Evolutionary conservation across 768 basidiomycete species (phyloP), one percentile per base, ranked within the genome.

Genomic region (Neoboletus magnificus): DNA sequence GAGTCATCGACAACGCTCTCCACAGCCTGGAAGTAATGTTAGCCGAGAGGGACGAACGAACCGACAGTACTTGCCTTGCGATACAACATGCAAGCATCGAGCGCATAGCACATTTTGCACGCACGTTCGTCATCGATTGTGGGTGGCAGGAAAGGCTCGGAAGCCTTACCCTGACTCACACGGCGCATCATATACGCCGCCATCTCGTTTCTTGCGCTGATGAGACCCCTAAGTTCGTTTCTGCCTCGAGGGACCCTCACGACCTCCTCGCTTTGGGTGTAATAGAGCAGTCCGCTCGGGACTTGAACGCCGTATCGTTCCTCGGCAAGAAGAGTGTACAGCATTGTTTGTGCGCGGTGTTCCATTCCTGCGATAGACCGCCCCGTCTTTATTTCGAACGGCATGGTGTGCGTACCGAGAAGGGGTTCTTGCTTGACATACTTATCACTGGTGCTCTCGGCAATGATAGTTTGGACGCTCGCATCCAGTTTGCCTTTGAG

Each of bases 341-440:
- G 74, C 87, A 98, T 94, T 1, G 97, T 99, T 72, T 99, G 97
- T 0, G 97, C 97, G 36, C 97, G 88, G 71, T 98, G 96, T 61
- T 96, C 93, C 83, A 94, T 85, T 2, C 82, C 81, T 0, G 84
- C 87, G 9, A 82, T 75, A 0, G 87, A 74, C 30, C 89, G 80
- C 2, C 97, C 97, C 0, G 97, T 99, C 74, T 99, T 99, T 73
- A 99, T 92, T 71, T 99, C 97, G 50, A 99, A 85, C 1, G 96
- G 96, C 62, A 87, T 77, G 46, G 66, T 58, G 62, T 72, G 54
- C 50, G 60, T 52, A 22, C 56, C 62, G 36, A 66, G 55, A n/a
- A 63, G 50, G 40, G 54, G 65, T 59, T 65, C 30, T 37, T 52
- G 54, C 18, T 66, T 64, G 50, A 22, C 25, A 18, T 44, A 3